phyloP scores from a whole-genome alignment of 495 filamentous ascomycete species.

The Aspergillus saccharolyticus region DNA sequence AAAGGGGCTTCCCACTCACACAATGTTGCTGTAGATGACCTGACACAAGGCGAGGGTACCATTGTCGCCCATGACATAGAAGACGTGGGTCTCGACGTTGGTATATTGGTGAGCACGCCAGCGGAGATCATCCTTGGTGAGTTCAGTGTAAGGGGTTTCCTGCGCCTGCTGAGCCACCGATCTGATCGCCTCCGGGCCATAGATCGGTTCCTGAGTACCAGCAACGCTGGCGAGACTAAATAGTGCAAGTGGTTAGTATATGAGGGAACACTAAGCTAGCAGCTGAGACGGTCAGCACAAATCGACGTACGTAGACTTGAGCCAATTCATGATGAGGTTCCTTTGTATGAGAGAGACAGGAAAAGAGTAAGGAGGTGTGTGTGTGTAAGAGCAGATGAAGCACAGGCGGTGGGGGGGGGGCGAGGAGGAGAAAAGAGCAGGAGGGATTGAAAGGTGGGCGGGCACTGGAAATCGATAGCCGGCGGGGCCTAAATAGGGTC shows the following conservation, averaged over 20 bases:
- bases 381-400: slow-evolving; percentile 12
- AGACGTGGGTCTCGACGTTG: slow-evolving; percentile 92
- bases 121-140: slow-evolving; percentile 70
- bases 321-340: slow-evolving; percentile 56
- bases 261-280: not conserved
- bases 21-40: slow-evolving; percentile 97
- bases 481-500: slow-evolving; percentile 30
- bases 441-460: not conserved
- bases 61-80: slow-evolving; percentile 78
- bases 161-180: slow-evolving; percentile 77
- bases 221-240: slow-evolving; percentile 81
- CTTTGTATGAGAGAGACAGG: not conserved
- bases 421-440: slow-evolving; percentile 19
- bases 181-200: slow-evolving; percentile 83
- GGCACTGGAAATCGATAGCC: slow-evolving; percentile 25
- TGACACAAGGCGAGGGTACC: slow-evolving; percentile 76
- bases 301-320: slow-evolving; percentile 60
- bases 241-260: slow-evolving; percentile 22
- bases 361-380: slow-evolving; percentile 4
- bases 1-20: slow-evolving; percentile 53
- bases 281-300: slow-evolving; percentile 9
- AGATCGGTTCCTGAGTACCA: slow-evolving; percentile 93
- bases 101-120: slow-evolving; percentile 81
- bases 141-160: slow-evolving; percentile 72
- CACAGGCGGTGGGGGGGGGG: slow-evolving; percentile 17